Conservation (phyloP, 1,284 basidiomycete species). For the Kalmanozyma brasiliensis region DNA sequence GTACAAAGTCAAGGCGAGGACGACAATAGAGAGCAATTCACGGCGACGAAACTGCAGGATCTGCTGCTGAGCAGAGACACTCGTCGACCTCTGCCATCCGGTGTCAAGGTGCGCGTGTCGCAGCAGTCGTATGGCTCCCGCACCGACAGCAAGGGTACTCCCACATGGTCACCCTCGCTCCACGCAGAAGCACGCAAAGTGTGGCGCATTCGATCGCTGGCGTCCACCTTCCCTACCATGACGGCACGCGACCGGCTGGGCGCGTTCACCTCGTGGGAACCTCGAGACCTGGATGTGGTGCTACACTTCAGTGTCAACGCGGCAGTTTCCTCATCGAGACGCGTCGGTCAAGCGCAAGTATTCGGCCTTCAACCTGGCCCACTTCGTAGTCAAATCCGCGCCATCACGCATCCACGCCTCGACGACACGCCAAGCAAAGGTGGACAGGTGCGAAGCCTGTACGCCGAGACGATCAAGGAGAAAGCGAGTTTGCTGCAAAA, state of each 20-base stretch:
- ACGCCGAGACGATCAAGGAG: constrained; percentile 53
- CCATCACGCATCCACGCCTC: constrained; percentile 22
- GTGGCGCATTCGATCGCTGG: constrained; percentile 30
- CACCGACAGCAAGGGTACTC: no score
- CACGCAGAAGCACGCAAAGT: constrained; percentile 20
- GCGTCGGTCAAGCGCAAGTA: constrained; percentile 20
- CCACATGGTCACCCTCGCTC: constrained; percentile 1
- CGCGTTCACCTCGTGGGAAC: constrained; percentile 42
- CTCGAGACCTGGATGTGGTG: constrained; percentile 42
- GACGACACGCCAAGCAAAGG: not conserved
- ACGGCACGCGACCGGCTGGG: constrained; percentile 4
- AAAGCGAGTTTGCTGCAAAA: constrained; percentile 37
- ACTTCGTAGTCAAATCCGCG: constrained; percentile 15
- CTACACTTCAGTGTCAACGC: constrained; percentile 21
- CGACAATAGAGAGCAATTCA: constrained; percentile 17
- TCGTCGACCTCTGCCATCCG: not conserved
- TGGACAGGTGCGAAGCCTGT: constrained; percentile 43
- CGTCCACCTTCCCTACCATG: constrained; percentile 25
- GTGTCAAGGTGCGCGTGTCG: constrained; percentile 1
- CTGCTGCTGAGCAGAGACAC: constrained; percentile 26
- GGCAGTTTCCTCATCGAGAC: not conserved
- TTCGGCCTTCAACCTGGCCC: constrained; percentile 51
- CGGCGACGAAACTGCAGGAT: constrained; percentile 31
- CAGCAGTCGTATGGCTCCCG: not conserved
- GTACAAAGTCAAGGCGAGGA: not conserved